Evolutionary conservation across 495 filamentous ascomycete genomes (phyloP), one percentile per base, ranked within the genome.

Genomic region (Penicillium malachiteum): DNA sequence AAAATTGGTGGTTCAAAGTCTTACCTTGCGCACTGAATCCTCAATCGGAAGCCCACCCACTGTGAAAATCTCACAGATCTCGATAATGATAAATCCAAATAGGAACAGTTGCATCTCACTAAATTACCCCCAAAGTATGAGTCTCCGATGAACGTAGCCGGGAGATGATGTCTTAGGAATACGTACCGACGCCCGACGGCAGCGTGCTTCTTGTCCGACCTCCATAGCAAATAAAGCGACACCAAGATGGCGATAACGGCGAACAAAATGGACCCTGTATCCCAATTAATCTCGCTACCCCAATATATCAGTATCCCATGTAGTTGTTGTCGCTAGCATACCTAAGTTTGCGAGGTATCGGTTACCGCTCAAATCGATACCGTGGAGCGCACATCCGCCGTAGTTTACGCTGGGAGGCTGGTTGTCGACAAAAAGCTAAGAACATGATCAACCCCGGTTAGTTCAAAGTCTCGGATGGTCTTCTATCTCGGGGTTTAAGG

Each of bases 31-130:
- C 45, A 90, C 89, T 39, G 69, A 81, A 35, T 73, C 73, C 48
- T 78, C 68, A 16, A 97, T 70, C 7, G 91, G 91, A 67, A 99
- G 92, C 46, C 87, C 88, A 54, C 94, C 94, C 26, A 97, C 84
- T 2, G 90, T 90, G 72, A 99, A 96, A 62, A 99, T 96, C 67
- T 99, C 94, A 69, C 91, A 95, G 62, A 99, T 91, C 65, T 87
- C 84, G 56, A 97, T 84, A 32, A 99, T 74, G 42, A 96, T 88
- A 64, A 91, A 99, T 37, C 88, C 87, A 16, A 91, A 40, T 18
- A 99, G 78, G 72, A 97, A 96, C 38, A 96, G 67, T 81, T 99
- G 94, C 76, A 97, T 97, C 65, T 99, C 94, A 70, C 94, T 97
- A 60, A 46, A 18, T 46, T 56, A 43, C 13, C 14, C 30, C 7